Percentiles rank a stretch among this genome's conserved stretches.
These are phyloP conservation scores for Termitomyces sp. DNA, from an alignment of 768 basidiomycete species.

Conservation along the genomic window DNA sequence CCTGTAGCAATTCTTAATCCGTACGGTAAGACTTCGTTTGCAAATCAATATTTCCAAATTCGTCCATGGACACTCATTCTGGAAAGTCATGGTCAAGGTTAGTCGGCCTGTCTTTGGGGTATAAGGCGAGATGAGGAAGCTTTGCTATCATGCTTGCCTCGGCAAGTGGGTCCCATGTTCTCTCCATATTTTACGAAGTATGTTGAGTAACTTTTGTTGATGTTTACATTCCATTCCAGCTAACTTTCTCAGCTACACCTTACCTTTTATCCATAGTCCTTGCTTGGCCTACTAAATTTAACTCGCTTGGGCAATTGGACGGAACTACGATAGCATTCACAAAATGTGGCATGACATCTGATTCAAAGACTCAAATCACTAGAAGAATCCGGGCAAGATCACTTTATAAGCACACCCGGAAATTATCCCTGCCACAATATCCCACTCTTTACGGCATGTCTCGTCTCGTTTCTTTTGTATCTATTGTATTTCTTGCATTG, in stretches of 20 bases:
- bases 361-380: background rate
- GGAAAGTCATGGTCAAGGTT: background rate
- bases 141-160: background rate
- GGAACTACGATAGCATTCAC: conserved; percentile 1
- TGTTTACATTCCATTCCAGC: background rate
- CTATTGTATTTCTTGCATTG: conserved; percentile 33
- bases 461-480: conserved; percentile 27
- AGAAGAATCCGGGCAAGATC: background rate
- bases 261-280: background rate
- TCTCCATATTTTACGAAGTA: background rate
- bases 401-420: conserved; percentile 3
- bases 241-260: background rate
- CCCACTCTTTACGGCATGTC: conserved; percentile 28
- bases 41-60: background rate
- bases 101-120: background rate
- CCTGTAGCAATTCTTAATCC: background rate
- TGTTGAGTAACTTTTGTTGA: background rate
- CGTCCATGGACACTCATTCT: background rate
- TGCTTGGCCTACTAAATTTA: background rate
- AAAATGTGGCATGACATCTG: background rate
- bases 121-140: background rate
- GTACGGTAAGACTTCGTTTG: background rate
- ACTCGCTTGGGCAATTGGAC: background rate
- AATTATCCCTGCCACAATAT: conserved; percentile 6
- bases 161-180: background rate